Conservation (phyloP, 2,329 filamentous ascomycete species). For the Diaporthe citrichinensis region DNA sequence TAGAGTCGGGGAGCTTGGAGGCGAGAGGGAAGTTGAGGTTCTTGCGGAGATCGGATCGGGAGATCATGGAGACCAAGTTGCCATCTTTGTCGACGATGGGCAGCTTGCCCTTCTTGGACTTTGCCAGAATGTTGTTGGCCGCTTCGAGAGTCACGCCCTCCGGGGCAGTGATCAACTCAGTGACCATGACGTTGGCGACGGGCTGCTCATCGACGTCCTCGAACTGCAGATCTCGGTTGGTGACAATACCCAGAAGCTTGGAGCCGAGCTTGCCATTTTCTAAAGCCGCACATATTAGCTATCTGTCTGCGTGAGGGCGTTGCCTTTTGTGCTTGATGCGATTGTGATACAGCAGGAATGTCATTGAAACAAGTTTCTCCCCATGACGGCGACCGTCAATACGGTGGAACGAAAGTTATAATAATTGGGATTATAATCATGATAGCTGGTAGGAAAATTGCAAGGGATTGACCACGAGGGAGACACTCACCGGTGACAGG, state of each 20-base stretch:
- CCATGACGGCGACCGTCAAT: constrained; percentile 89
- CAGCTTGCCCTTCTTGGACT: constrained; percentile 98
- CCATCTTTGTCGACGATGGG: constrained; percentile 88
- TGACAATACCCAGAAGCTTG: constrained; percentile 97
- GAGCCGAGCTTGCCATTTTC: constrained; percentile 94
- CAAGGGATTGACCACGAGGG: constrained; percentile 35
- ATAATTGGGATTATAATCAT: constrained; percentile 86
- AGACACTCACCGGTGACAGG: constrained; percentile 91
- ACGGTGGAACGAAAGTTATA: constrained; percentile 99
- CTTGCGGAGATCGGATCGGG: constrained; percentile 96
- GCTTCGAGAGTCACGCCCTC: constrained; percentile 86
- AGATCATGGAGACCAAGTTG: constrained; percentile 93
- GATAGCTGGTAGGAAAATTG: constrained; percentile 38
- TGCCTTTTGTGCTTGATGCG: neutral
- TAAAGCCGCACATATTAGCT: constrained; percentile 62
- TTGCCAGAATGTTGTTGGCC: constrained; percentile 92
- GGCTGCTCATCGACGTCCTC: constrained; percentile 80
- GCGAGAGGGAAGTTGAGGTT: constrained; percentile 97
- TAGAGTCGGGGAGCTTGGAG: constrained; percentile 95
- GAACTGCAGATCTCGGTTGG: constrained; percentile 98
- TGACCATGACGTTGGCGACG: constrained; percentile 95
- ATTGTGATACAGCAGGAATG: constrained; percentile 15
- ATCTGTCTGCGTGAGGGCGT: constrained; percentile 39
- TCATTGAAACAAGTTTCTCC: constrained; percentile 68
- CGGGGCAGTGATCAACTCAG: constrained; percentile 89